These are phyloP conservation scores for Blepharisma japonicum DNA, from an alignment of 73 alveolate genomes.

Conservation along the genomic window DNA sequence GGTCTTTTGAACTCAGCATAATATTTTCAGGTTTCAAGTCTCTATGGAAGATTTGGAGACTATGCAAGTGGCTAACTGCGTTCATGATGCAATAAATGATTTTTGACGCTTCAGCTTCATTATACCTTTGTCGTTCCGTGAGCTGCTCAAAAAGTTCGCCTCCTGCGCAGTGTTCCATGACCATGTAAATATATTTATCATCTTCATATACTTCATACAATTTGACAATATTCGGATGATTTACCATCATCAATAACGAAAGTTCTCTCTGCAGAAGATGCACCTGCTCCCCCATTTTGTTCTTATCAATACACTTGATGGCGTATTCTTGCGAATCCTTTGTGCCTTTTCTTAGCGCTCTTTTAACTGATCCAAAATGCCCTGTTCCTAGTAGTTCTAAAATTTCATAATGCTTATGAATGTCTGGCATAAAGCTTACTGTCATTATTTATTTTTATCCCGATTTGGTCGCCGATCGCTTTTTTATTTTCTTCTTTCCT, in stretches of 20 bases:
- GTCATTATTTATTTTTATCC: too few species aligned
- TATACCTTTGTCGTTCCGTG: slow-evolving; percentile 36
- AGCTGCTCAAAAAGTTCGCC: slow-evolving; percentile 52
- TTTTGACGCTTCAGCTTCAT: slow-evolving; percentile 57
- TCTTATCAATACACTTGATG: slow-evolving; percentile 37
- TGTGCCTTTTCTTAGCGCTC: not conserved
- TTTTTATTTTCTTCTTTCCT: too few species aligned
- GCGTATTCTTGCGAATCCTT: slow-evolving; percentile 33
- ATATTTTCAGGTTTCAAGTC: slow-evolving; percentile 79
- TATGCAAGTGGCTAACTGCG: slow-evolving; percentile 71
- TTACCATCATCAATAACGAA: slow-evolving; percentile 27
- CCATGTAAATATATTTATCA: slow-evolving; percentile 48
- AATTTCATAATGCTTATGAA: slow-evolving; percentile 31
- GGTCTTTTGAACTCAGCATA: slow-evolving; percentile 52
- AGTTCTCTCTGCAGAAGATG: slow-evolving; percentile 31
- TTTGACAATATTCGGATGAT: slow-evolving; percentile 57
- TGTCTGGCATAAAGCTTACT: not conserved
- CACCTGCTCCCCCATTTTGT: not conserved
- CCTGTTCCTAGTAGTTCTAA: slow-evolving; percentile 32
- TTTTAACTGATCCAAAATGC: slow-evolving; percentile 30
- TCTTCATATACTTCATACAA: slow-evolving; percentile 66
- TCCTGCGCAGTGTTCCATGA: slow-evolving; percentile 65
- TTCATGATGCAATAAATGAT: slow-evolving; percentile 53
- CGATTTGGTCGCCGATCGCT: too few species aligned
- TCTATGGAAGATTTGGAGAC: slow-evolving; percentile 63